Evolutionary conservation across 306 rosid species (phyloP), one percentile per base, ranked within the genome.

Genomic region (Corylus avellana): DNA sequence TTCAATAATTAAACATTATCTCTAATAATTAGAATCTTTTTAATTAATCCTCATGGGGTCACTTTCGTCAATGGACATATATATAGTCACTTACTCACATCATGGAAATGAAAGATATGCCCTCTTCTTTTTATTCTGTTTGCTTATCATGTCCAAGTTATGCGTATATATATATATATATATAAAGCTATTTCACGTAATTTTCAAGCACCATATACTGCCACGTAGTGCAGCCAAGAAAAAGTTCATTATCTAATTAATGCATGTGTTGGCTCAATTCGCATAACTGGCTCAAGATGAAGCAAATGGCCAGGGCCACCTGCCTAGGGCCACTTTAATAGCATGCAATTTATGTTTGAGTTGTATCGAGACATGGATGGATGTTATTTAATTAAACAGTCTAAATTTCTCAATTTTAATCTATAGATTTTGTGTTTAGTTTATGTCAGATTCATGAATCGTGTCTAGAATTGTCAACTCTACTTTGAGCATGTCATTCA

Each of bases 151-250:
- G 44, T 35, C 22, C 12, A 64, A 64, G 6, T 14, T 64, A 64
- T 64, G 47, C 70, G 20, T 64, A 63, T 63, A 63, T 63, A 5
- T 32, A 63, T 22, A 63, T 22, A 29, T 22, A 22, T 22, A 22
- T 22, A 22, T 0, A 63, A 35, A 63, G 44, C 32, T 13, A 35
- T 35, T 39, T 13, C 70, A 64, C 7, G 12, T 64, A 35, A 13
- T 64, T 64, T 64, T 35, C 70, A 64, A 64, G 47, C 42, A 5
- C 10, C 44, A 29, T 35, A 7, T 35, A 7, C 6, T 22, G 46
- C 70, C 70, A 64, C 46, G 70, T 64, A 22, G 8, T 32, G 44
- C 70, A 35, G 47, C 70, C 70, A 32, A 64, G 11, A 63, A 64
- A 35, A 63, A 16, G 11, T 37, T 63, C 0, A 35, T 35, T 3